Evolutionary conservation across 2,329 filamentous ascomycete species (phyloP).

Genomic region (Monosporascus sp.): DNA sequence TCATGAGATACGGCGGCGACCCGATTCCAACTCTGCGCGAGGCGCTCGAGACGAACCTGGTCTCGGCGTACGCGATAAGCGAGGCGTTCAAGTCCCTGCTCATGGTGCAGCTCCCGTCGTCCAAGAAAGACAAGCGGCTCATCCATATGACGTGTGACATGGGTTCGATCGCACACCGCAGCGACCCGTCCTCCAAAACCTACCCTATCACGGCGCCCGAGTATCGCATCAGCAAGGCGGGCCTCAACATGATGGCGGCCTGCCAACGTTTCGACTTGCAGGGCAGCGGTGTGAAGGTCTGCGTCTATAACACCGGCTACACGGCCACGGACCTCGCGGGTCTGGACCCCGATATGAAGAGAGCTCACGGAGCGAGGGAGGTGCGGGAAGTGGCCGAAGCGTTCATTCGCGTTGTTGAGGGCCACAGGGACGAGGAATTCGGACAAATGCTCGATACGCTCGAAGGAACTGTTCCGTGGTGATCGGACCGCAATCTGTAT

Average conservation of each 20-base stretch:
- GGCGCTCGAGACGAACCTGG: slow-evolving; percentile 14
- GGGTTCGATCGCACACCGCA: slow-evolving; percentile 11
- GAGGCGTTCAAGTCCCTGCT: slow-evolving; percentile 12
- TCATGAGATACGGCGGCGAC: slow-evolving; percentile 6
- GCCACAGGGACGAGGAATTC: slow-evolving; percentile 1
- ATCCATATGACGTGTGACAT: slow-evolving; percentile 14
- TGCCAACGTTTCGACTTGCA: slow-evolving; percentile 13
- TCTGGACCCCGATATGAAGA: background rate
- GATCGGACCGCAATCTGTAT: background rate
- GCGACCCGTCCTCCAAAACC: slow-evolving; percentile 2
- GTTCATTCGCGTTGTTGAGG: slow-evolving; percentile 1
- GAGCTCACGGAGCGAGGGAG: background rate
- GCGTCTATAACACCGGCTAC: slow-evolving; percentile 13
- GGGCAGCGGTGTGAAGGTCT: slow-evolving; percentile 11
- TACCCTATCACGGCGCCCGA: slow-evolving; percentile 6
- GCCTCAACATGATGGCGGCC: slow-evolving; percentile 14
- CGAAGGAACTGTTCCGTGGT: slow-evolving; percentile 1
- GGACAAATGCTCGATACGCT: slow-evolving; percentile 1
- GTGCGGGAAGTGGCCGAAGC: background rate
- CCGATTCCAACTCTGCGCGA: slow-evolving; percentile 7
- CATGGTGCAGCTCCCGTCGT: slow-evolving; percentile 4
- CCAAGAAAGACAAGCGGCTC: slow-evolving; percentile 12
- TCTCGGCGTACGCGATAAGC: slow-evolving; percentile 10
- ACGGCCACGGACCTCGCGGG: slow-evolving; percentile 12
- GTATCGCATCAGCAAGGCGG: slow-evolving; percentile 16